Evolutionary conservation across 345 rosid genomes (phyloP).

Genomic region (Brassica juncea): DNA sequence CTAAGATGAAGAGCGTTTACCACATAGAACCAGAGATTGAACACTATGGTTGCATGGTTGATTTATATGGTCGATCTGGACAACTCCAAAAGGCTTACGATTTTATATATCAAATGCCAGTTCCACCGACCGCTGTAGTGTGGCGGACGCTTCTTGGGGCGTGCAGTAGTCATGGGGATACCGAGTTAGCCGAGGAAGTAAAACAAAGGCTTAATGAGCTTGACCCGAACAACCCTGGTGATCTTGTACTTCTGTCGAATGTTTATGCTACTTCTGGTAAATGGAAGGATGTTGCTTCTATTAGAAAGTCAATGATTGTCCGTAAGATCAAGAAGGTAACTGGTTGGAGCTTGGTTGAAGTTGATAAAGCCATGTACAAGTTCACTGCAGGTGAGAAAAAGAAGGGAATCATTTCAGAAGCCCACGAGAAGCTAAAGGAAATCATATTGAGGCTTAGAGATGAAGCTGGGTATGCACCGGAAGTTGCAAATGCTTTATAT

Average conservation of each 20-base stretch:
- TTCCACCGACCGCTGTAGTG: conserved; percentile 49
- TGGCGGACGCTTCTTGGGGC: conserved; percentile 64
- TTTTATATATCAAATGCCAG: conserved; percentile 55
- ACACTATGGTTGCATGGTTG: conserved; percentile 64
- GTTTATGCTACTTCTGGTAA: conserved; percentile 52
- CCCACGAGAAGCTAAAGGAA: conserved; percentile 35
- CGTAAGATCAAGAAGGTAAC: conserved; percentile 48
- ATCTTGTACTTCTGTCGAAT: conserved; percentile 57
- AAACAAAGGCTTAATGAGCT: conserved; percentile 47
- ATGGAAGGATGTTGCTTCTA: conserved; percentile 57
- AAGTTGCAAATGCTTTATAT: conserved; percentile 49
- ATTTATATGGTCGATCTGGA: conserved; percentile 61
- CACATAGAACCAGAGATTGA: conserved; percentile 49
- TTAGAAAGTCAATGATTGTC: conserved; percentile 44
- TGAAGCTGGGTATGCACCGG: conserved; percentile 63
- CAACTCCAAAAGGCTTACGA: conserved; percentile 46
- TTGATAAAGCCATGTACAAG: conserved; percentile 33
- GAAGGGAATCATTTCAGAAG: conserved; percentile 15
- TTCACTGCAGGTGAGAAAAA: conserved; percentile 37
- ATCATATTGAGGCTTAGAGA: conserved; percentile 35
- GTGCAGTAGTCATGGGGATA: conserved; percentile 56
- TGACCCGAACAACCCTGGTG: conserved; percentile 52
- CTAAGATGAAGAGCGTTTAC: conserved; percentile 45
- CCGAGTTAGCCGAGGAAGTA: conserved; percentile 58
- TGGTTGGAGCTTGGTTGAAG: conserved; percentile 57